phyloP scores from a whole-genome alignment of 768 basidiomycete genomes.

The Termitomyces bulborhizus region DNA sequence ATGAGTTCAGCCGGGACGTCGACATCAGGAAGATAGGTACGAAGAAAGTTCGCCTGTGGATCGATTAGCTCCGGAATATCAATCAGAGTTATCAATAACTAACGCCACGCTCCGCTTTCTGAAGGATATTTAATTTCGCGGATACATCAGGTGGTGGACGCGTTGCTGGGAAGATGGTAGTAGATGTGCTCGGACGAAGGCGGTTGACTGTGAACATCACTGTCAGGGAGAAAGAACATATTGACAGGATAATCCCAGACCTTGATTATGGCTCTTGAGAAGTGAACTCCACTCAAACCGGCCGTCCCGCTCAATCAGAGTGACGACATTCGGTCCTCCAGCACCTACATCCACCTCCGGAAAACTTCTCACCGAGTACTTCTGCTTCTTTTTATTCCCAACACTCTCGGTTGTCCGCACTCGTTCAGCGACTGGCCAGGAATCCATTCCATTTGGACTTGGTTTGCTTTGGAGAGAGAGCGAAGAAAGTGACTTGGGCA shows the following conservation, averaged over 20 bases:
- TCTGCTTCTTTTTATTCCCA: constrained; percentile 17
- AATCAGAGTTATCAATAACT: constrained; percentile 9
- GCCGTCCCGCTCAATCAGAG: constrained; percentile 38
- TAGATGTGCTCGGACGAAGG: constrained; percentile 22
- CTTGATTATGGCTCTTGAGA: constrained; percentile 19
- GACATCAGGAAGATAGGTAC: constrained; percentile 64
- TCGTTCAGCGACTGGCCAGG: constrained; percentile 57
- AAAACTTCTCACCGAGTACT: constrained; percentile 27
- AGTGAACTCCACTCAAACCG: constrained; percentile 50
- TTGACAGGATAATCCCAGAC: constrained; percentile 10
- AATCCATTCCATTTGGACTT: constrained; percentile 61
- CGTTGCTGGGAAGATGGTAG: constrained; percentile 55
- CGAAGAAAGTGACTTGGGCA: background rate
- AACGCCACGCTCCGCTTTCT: constrained; percentile 65
- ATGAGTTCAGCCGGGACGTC: constrained; percentile 70
- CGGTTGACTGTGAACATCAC: background rate
- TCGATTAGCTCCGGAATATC: background rate
- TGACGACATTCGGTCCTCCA: constrained; percentile 49
- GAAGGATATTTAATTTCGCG: constrained; percentile 28
- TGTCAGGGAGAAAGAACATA: constrained; percentile 3
- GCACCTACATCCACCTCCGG: constrained; percentile 43
- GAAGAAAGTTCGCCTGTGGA: constrained; percentile 62
- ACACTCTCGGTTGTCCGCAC: constrained; percentile 12
- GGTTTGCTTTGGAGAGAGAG: background rate
- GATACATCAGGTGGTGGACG: constrained; percentile 27